phyloP scores from a whole-genome alignment of 495 filamentous ascomycete genomes.

The Penicillium samsonianum region DNA sequence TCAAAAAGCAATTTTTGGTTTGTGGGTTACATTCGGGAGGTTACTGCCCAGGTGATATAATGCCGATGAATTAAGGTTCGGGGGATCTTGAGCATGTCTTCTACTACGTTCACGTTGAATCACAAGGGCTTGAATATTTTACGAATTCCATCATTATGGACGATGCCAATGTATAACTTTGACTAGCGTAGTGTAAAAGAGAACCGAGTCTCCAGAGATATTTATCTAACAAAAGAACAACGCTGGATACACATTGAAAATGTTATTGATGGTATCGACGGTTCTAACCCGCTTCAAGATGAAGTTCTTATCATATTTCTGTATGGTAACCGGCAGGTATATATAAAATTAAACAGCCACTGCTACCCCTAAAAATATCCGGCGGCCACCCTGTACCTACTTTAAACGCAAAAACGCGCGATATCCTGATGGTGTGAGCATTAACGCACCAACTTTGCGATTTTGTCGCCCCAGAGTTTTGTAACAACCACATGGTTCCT shows the following conservation, averaged over 20 bases:
- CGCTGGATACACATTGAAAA: not conserved
- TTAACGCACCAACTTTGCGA: not conserved
- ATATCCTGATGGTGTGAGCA: not conserved
- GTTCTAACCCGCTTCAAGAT: not conserved
- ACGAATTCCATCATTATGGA: not conserved
- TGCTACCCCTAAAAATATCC: not conserved
- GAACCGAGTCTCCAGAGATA: not conserved
- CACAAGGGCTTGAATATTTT: not conserved
- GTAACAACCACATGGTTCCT: not conserved
- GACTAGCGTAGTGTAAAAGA: not conserved
- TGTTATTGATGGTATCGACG: not conserved
- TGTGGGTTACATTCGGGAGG: constrained; percentile 30
- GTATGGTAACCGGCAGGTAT: not conserved
- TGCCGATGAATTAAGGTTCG: constrained; percentile 13
- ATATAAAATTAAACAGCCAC: not conserved
- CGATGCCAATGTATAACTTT: not conserved
- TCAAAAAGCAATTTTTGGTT: not conserved
- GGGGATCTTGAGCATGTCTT: not conserved
- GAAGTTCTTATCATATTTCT: not conserved
- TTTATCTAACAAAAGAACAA: not conserved
- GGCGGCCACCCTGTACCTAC: not conserved
- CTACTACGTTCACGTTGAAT: not conserved
- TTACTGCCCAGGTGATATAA: constrained; percentile 23
- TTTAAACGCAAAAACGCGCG: not conserved
- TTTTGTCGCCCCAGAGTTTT: not conserved